A percentile compares a stretch with the other conserved stretches of the same genome.
phyloP scores from a whole-genome alignment of 176 grass and related monocot species.

The Leersia perrieri region DNA sequence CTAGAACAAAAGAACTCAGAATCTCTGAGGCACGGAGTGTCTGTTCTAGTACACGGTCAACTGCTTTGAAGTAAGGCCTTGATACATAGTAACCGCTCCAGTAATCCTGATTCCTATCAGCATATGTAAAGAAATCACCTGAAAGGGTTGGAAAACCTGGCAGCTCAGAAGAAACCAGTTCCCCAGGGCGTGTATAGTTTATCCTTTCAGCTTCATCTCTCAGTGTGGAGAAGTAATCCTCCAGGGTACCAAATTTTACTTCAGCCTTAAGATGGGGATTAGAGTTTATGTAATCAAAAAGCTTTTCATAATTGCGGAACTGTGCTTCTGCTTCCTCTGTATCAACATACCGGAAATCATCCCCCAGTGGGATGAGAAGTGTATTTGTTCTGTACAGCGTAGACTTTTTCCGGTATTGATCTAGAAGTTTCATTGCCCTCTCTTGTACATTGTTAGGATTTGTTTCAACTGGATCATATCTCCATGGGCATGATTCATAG shows the following conservation, averaged over 20 bases:
- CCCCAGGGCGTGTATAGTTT: constrained; percentile 77
- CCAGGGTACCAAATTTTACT: constrained; percentile 91
- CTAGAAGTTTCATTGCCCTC: constrained; percentile 85
- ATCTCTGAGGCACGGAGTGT: constrained; percentile 92
- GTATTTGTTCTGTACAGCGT: constrained; percentile 94
- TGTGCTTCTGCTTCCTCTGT: constrained; percentile 86
- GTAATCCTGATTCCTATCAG: constrained; percentile 93
- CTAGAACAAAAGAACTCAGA: constrained; percentile 78
- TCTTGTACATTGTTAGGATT: constrained; percentile 72
- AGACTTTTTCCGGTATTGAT: constrained; percentile 97
- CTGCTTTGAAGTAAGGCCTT: constrained; percentile 96
- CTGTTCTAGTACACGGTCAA: constrained; percentile 89
- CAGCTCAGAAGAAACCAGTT: constrained; percentile 78
- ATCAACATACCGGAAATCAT: constrained; percentile 95
- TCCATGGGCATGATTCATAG: constrained; percentile 91
- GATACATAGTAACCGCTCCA: constrained; percentile 99
- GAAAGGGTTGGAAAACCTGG: constrained; percentile 93
- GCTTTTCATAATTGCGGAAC: constrained; percentile 87
- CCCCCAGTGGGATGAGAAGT: constrained; percentile 91
- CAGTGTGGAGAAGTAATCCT: constrained; percentile 89
- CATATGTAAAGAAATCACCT: constrained; percentile 97
- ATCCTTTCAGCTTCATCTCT: constrained; percentile 78
- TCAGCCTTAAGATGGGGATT: constrained; percentile 78
- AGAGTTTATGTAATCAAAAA: constrained; percentile 97
- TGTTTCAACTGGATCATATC: constrained; percentile 76